phyloP scores from a whole-genome alignment of 2,329 filamentous ascomycete genomes.

The Beauveria sp. region DNA sequence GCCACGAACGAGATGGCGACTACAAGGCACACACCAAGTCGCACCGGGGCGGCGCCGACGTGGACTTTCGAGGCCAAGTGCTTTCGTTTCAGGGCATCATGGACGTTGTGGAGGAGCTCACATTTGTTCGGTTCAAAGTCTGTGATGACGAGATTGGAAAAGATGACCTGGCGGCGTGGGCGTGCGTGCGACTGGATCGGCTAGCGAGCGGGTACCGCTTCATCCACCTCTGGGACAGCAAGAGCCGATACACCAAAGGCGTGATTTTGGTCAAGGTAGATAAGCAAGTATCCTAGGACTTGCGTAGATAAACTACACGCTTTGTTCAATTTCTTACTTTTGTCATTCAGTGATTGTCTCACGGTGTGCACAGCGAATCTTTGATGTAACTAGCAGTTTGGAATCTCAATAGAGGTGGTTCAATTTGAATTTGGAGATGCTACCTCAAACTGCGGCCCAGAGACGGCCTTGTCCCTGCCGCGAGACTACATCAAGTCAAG shows the following conservation, averaged over 20 bases:
- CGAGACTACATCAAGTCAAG: not conserved
- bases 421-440: not conserved
- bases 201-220: slow-evolving; percentile 69
- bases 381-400: not conserved
- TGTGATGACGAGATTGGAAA: slow-evolving; percentile 76
- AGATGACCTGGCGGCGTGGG: slow-evolving; percentile 80
- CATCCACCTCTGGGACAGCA: slow-evolving; percentile 64
- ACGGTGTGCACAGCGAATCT: not conserved
- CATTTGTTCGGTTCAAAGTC: slow-evolving; percentile 75
- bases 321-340: too few relatives aligned
- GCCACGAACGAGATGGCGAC: slow-evolving; percentile 34
- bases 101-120: slow-evolving; percentile 58
- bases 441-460: not conserved
- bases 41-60: slow-evolving; percentile 48
- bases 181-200: slow-evolving; percentile 77
- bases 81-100: slow-evolving; percentile 48
- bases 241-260: slow-evolving; percentile 59
- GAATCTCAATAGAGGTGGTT: not conserved
- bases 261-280: slow-evolving; percentile 66
- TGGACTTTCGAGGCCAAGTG: slow-evolving; percentile 54
- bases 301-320: not conserved
- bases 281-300: slow-evolving; percentile 38
- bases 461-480: not conserved
- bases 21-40: slow-evolving; percentile 54
- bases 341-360: not conserved